Percentiles rank a stretch among this genome's conserved stretches.
These are phyloP conservation scores for Dictyostelium firmibasis DNA, from an alignment of 78 protist species.

Conservation along the genomic window DNA sequence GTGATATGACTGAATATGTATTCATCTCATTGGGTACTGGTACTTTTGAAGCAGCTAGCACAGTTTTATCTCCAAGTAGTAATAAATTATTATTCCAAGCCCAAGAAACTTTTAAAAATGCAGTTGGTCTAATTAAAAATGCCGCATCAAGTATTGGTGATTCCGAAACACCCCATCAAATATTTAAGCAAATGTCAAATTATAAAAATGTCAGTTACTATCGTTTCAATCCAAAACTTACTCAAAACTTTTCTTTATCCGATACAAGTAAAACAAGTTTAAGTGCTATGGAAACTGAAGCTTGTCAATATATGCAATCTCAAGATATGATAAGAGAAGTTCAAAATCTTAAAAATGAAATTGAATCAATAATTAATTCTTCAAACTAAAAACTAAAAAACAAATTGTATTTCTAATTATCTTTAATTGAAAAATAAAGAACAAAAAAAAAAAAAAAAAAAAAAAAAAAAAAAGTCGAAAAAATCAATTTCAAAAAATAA, in stretches of 20 bases:
- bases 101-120: not conserved
- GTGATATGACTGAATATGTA: not conserved
- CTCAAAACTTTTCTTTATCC: slow-evolving; percentile 4
- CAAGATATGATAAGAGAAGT: not conserved
- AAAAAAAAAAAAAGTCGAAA: not conserved
- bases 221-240: not conserved
- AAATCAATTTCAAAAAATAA: no score
- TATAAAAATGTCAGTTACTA: not conserved
- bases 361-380: not conserved
- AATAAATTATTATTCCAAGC: not conserved
- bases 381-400: not conserved
- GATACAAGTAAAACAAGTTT: not conserved
- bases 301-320: not conserved
- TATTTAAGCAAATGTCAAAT: not conserved
- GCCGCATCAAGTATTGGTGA: not conserved
- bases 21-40: slow-evolving; percentile 56
- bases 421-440: no score
- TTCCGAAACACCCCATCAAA: slow-evolving; percentile 14
- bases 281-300: not conserved
- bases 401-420: not conserved
- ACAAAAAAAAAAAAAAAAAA: not conserved
- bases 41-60: not conserved
- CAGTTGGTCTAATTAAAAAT: not conserved
- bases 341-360: slow-evolving; percentile 1
- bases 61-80: not conserved